Evolutionary conservation across 257 asterid species (phyloP).

Genomic region (Petrea volubilis): DNA sequence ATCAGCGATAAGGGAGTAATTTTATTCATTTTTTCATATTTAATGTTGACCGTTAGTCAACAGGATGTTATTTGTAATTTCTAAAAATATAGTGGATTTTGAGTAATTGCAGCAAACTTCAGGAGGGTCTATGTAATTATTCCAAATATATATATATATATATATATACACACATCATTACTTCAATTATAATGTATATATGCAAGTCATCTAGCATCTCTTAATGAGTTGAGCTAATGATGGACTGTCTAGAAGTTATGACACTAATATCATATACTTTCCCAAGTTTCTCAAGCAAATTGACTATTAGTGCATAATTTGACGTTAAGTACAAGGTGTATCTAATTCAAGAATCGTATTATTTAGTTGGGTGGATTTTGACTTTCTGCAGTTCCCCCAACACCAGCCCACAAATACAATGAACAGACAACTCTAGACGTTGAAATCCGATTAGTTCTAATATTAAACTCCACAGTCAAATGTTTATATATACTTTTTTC

Average conservation of each 20-base stretch:
- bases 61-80: too few relatives aligned
- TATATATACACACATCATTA: too few relatives aligned
- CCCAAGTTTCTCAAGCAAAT: not conserved
- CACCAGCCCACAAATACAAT: not conserved
- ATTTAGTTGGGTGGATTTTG: slow-evolving; percentile 11
- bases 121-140: too few relatives aligned
- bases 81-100: too few relatives aligned
- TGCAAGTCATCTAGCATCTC: not conserved
- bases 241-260: not conserved
- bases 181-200: not conserved
- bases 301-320: slow-evolving; percentile 14
- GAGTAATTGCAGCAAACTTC: too few relatives aligned
- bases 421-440: not conserved
- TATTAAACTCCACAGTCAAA: slow-evolving; percentile 19
- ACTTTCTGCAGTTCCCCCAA: slow-evolving; percentile 3
- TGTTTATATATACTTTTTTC: not conserved
- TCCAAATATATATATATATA: too few relatives aligned
- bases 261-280: not conserved
- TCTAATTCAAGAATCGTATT: not conserved
- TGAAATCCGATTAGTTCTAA: not conserved
- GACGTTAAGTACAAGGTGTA: not conserved
- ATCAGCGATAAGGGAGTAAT: too few relatives aligned
- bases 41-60: too few relatives aligned
- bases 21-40: too few relatives aligned
- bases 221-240: slow-evolving; percentile 10